These are phyloP conservation scores for Cutaneotrichosporon cyanovorans DNA, from an alignment of 1,284 basidiomycete species.

Conservation along the genomic window DNA sequence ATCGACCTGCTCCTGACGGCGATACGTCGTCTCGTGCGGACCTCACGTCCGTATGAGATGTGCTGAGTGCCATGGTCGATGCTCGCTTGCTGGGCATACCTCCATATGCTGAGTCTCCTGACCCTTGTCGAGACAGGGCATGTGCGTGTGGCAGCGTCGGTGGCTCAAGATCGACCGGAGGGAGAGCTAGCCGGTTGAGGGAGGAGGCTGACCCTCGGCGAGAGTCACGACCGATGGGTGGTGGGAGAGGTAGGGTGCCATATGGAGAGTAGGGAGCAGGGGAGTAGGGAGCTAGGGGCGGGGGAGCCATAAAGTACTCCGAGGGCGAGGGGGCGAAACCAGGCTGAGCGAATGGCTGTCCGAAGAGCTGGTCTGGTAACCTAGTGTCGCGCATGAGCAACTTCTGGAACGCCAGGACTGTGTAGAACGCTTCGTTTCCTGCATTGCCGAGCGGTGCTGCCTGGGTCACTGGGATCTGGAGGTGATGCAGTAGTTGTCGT, in stretches of 20 bases:
- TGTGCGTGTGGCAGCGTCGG: slow-evolving; percentile 17
- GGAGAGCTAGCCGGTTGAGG: slow-evolving; percentile 11
- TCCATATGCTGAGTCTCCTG: slow-evolving; percentile 10
- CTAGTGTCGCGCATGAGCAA: slow-evolving; percentile 42
- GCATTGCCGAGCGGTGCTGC: slow-evolving; percentile 44
- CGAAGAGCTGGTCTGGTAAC: slow-evolving; percentile 34
- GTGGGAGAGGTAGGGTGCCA: slow-evolving; percentile 16
- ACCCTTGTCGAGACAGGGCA: slow-evolving; percentile 12
- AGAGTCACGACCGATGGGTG: slow-evolving; percentile 11
- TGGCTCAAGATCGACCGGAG: slow-evolving; percentile 8
- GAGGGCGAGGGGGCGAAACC: slow-evolving; percentile 1
- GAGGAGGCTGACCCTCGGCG: slow-evolving; percentile 12
- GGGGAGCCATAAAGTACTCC: slow-evolving; percentile 2
- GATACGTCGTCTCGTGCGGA: not conserved
- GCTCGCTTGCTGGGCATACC: not conserved
- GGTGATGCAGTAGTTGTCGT: slow-evolving; percentile 31
- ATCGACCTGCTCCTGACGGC: no score
- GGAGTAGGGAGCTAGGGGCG: slow-evolving; percentile 2
- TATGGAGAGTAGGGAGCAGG: slow-evolving; percentile 7
- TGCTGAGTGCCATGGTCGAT: slow-evolving; percentile 3
- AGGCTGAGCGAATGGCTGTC: slow-evolving; percentile 12
- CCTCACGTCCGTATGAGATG: slow-evolving; percentile 2
- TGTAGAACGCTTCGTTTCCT: slow-evolving; percentile 47
- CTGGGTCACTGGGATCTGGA: slow-evolving; percentile 41
- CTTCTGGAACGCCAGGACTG: slow-evolving; percentile 44